Evolutionary conservation across 257 asterid species (phyloP), one percentile per base, ranked within the genome.

Genomic region (Scutellaria barbata): DNA sequence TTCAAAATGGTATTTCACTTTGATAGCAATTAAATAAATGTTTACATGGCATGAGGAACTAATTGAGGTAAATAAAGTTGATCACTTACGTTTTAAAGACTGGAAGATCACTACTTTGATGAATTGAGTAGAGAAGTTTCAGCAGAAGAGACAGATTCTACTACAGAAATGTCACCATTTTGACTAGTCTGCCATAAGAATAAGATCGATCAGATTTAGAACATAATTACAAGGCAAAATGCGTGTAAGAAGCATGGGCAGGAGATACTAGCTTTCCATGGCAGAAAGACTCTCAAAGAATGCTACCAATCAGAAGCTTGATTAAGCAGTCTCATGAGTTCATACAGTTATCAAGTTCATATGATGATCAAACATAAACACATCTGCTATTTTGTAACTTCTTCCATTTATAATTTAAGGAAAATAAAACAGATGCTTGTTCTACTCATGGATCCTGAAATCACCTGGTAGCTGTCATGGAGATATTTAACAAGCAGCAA

Each of bases 61-160:
- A 48, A 54, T 11, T 42, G 64, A 59, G 66, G 50, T 35, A 52
- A 61, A 59, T 33, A 53, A 33, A 57, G 56, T 40, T 14, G 41
- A 80, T 68, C 55, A 78, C 92, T 83, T 77, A 84, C 92, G 61
- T 85, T 86, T 72, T 73, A 79, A 53, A 69, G 73, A 67, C 43
- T 81, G 48, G 63, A 60, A 72, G 83, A 63, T 81, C 78, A 80
- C 65, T 68, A 72, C 77, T 78, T 70, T 43, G 77, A 58, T 81
- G 76, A 68, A 76, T 76, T 82, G 60, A 74, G 57, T 60, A 48
- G 81, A 71, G 80, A 77, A 74, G 80, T 73, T 74, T 79, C 91
- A 61, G 84, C 78, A 61, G 80, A 16, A 66, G 85, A 46, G 48
- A 80, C 71, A 42, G 86, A 79, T 71, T 80, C 83, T 52, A 59